Evolutionary conservation across 306 rosid species (phyloP), one percentile per base, ranked within the genome.

Genomic region (Quercus aquifolioides): DNA sequence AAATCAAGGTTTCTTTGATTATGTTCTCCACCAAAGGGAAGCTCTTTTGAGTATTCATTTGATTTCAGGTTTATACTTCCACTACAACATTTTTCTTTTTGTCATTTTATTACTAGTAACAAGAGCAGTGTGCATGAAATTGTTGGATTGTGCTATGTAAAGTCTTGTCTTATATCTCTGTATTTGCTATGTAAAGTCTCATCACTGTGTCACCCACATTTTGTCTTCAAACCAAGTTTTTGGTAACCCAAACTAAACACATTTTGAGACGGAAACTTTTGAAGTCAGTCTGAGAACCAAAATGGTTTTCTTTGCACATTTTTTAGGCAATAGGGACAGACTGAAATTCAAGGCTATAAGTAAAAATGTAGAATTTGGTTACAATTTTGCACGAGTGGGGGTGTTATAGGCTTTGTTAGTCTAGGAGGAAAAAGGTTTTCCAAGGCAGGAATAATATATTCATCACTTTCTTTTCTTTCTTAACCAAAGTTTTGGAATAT

Each of bases 151-250:
- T 33, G 38, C 38, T 33, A 1, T 33, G 38, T 33, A 33, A 31
- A 31, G 35, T 31, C 35, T 31, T 31, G 31, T 78, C 41, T 64
- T 69, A 7, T 41, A 3, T 68, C 73, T 74, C 21, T 63, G 26
- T 7, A 18, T 12, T 20, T n/a, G 73, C 69, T 41, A 67, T 20
- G 35, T 35, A 12, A 46, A 57, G 75, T 38, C 38, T 55, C 79
- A 41, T 68, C 59, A 68, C 65, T 69, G 38, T 62, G 60, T 26
- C 74, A 13, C 21, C 64, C 52, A 57, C 21, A 18, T 31, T 65
- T 65, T 67, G 73, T 74, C 46, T 17, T 49, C 73, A 69, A 19
- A 21, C 76, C 17, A 58, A 76, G n/a, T 67, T 76, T 64, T 76
- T 31, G 35, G 85, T 74, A 31, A 25, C 52, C 69, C 26, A 69